Percentiles rank a stretch among this genome's conserved stretches.
Evolutionary conservation across 495 filamentous ascomycete species (phyloP).

Genomic region (Astrocystis sublimbata): DNA sequence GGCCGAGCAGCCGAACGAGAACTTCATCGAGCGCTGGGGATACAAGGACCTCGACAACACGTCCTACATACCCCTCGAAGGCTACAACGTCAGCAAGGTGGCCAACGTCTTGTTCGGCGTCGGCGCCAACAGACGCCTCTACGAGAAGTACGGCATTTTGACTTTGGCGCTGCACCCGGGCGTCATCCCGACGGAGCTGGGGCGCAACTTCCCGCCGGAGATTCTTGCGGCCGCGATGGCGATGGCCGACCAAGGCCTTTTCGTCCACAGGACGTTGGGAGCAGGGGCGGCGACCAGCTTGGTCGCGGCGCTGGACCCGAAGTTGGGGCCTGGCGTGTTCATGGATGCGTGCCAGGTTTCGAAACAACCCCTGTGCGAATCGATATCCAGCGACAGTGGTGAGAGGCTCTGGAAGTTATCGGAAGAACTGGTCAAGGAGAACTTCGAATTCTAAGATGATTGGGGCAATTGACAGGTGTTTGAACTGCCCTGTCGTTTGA

Average conservation of each 20-base stretch:
- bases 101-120: slow-evolving; percentile 54
- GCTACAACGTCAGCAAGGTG: slow-evolving; percentile 54
- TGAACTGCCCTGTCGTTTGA: neutral
- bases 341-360: slow-evolving; percentile 44
- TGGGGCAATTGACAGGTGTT: neutral
- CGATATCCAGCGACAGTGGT: slow-evolving; percentile 40
- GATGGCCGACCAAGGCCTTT: slow-evolving; percentile 8
- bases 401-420: slow-evolving; percentile 52
- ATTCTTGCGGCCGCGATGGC: slow-evolving; percentile 15
- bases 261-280: slow-evolving; percentile 30
- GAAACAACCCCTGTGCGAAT: slow-evolving; percentile 26
- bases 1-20: slow-evolving; percentile 40
- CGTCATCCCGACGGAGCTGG: slow-evolving; percentile 35
- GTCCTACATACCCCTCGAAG: slow-evolving; percentile 44
- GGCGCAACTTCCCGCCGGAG: slow-evolving; percentile 23
- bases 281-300: slow-evolving; percentile 45
- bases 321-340: slow-evolving; percentile 34
- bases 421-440: slow-evolving; percentile 52
- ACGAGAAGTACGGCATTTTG: slow-evolving; percentile 33
- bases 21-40: slow-evolving; percentile 32
- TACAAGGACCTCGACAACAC: slow-evolving; percentile 29
- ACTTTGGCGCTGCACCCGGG: slow-evolving; percentile 49
- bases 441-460: slow-evolving; percentile 36
- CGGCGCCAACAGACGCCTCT: slow-evolving; percentile 38
- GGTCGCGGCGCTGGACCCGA: slow-evolving; percentile 50